A percentile compares a stretch with the other conserved stretches of the same genome.
Conservation (phyloP, 257 asterid species). For the Jasminum sambac region DNA sequence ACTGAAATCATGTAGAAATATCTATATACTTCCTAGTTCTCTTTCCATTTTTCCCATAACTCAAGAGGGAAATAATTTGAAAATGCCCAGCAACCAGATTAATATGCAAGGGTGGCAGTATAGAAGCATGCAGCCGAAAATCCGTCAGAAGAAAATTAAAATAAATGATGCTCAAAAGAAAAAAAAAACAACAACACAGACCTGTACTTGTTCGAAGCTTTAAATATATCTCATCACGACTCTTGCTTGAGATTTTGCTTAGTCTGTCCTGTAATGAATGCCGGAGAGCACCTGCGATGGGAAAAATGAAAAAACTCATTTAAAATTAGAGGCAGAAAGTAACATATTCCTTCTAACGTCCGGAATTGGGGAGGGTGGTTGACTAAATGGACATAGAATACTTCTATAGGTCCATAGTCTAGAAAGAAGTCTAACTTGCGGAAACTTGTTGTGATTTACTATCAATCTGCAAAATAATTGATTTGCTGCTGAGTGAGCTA, state of each 20-base stretch:
- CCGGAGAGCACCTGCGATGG: constrained; percentile 81
- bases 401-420: constrained; percentile 16
- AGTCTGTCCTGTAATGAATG: constrained; percentile 91
- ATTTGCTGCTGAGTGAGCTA: constrained; percentile 78
- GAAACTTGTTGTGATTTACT: constrained; percentile 87
- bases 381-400: constrained; percentile 1
- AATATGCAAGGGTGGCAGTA: constrained; percentile 11
- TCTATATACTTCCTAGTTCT: neutral
- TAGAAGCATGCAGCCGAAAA: neutral
- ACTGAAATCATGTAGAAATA: neutral
- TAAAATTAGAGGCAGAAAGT: constrained; percentile 19
- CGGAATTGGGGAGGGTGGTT: neutral
- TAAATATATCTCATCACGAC: constrained; percentile 85
- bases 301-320: constrained; percentile 20
- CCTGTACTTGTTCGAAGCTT: constrained; percentile 98
- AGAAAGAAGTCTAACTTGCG: constrained; percentile 67
- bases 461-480: constrained; percentile 86
- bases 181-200: constrained; percentile 24
- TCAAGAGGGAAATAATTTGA: neutral
- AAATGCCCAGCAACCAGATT: neutral
- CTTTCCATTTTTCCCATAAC: constrained; percentile 3
- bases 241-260: constrained; percentile 83
- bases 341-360: constrained; percentile 1
- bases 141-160: constrained; percentile 2
- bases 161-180: constrained; percentile 1